phyloP scores from a whole-genome alignment of 2,329 filamentous ascomycete genomes.

The Amylocarpus encephaloides region DNA sequence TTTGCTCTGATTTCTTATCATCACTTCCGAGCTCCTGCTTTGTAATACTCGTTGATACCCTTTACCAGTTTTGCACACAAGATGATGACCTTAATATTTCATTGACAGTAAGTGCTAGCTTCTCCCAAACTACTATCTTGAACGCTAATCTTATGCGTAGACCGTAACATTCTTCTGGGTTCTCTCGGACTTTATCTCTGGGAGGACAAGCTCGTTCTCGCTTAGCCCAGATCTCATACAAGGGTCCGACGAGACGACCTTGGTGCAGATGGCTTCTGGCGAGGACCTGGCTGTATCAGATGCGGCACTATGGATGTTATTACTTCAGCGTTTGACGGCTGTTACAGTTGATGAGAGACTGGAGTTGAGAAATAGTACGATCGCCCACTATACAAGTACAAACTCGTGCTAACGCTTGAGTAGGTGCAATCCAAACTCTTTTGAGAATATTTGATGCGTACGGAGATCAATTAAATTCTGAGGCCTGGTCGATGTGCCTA shows the following conservation, averaged over 20 bases:
- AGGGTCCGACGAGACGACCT: slow-evolving; percentile 48
- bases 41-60: slow-evolving; percentile 73
- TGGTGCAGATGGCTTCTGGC: slow-evolving; percentile 53
- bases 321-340: slow-evolving; percentile 63
- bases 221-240: slow-evolving; percentile 52
- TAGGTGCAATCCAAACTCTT: slow-evolving; percentile 78
- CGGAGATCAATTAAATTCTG: slow-evolving; percentile 68
- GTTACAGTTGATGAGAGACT: slow-evolving; percentile 66
- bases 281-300: slow-evolving; percentile 55
- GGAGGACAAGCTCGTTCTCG: slow-evolving; percentile 50
- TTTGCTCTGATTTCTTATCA: slow-evolving; percentile 88
- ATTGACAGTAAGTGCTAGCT: slow-evolving; percentile 61
- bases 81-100: slow-evolving; percentile 92
- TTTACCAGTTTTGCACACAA: slow-evolving; percentile 85
- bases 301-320: slow-evolving; percentile 71
- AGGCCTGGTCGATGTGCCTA: slow-evolving; percentile 79
- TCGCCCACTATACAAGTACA: slow-evolving; percentile 1
- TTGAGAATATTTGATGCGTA: slow-evolving; percentile 90
- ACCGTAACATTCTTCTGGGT: slow-evolving; percentile 96
- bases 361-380: slow-evolving; percentile 69
- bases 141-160: slow-evolving; percentile 34
- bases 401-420: slow-evolving; percentile 33
- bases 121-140: background rate
- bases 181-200: slow-evolving; percentile 77
- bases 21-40: slow-evolving; percentile 66